These are phyloP conservation scores for Platanus orientalis DNA, from an alignment of 164 flowering plant species.

Conservation along the genomic window DNA sequence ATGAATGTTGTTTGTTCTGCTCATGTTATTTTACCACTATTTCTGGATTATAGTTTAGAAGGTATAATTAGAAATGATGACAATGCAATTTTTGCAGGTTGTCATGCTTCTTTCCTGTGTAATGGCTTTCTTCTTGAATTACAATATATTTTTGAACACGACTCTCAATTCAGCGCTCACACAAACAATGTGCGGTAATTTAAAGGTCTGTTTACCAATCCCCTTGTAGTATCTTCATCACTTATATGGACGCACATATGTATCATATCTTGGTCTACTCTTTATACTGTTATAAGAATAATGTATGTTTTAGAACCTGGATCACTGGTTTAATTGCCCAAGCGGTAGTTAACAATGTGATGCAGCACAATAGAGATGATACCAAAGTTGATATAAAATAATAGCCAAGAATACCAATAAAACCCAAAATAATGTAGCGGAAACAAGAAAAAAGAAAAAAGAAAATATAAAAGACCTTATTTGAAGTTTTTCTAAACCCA, in stretches of 20 bases:
- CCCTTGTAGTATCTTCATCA: background rate
- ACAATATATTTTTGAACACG: slow-evolving; percentile 70
- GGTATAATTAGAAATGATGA: slow-evolving; percentile 7
- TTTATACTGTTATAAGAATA: background rate
- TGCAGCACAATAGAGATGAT: no score
- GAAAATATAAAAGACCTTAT: no score
- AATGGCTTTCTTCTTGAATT: slow-evolving; percentile 79
- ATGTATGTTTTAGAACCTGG: background rate
- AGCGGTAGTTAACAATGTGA: no score
- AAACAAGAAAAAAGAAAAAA: no score
- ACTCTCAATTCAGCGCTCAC: slow-evolving; percentile 88
- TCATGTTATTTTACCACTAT: background rate
- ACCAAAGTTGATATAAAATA: no score
- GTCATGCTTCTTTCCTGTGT: slow-evolving; percentile 80
- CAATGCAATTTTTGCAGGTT: slow-evolving; percentile 39
- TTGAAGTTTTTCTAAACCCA: no score
- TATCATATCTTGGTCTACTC: background rate
- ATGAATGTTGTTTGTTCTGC: background rate
- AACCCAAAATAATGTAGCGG: no score
- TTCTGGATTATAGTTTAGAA: background rate
- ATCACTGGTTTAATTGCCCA: background rate
- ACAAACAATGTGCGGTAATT: slow-evolving; percentile 85
- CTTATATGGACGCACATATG: background rate
- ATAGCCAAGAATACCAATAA: no score
- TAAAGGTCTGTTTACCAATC: slow-evolving; percentile 50